A percentile compares a stretch with the other conserved stretches of the same genome.
Evolutionary conservation across 495 filamentous ascomycete species (phyloP).

Genomic region (Pseudoneurospora amorphoporcata): DNA sequence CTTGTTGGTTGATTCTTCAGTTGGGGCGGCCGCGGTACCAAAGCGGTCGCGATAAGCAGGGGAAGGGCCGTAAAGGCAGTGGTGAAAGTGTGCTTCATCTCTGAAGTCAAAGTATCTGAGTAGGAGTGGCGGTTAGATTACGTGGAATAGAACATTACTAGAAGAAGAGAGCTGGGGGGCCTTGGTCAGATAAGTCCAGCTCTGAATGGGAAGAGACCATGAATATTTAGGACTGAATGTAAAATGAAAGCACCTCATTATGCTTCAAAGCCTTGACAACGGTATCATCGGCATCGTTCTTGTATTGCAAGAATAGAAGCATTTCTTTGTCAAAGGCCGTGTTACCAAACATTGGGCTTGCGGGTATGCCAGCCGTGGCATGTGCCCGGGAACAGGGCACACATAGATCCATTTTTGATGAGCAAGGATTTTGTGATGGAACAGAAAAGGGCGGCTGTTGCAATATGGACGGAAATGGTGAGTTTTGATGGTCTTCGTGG

Average conservation of each 20-base stretch:
- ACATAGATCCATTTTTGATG: not conserved
- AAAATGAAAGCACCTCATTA: not conserved
- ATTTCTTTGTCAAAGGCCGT: not conserved
- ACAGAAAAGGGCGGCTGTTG: not conserved
- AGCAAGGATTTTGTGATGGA: not conserved
- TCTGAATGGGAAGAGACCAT: not conserved
- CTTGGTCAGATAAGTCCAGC: not conserved
- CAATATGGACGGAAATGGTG: not conserved
- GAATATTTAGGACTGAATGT: not conserved
- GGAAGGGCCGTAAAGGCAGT: not conserved
- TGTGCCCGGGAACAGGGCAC: not conserved
- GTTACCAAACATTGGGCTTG: not conserved
- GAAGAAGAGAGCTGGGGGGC: not conserved
- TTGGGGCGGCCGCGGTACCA: not conserved
- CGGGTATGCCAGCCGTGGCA: not conserved
- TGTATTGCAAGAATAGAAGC: not conserved
- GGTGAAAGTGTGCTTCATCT: not conserved
- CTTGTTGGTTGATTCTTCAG: not conserved
- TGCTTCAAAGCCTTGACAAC: not conserved
- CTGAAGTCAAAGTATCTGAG: not conserved
- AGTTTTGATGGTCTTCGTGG: not conserved
- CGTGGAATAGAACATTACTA: not conserved
- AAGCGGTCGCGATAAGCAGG: not conserved
- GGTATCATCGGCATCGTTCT: not conserved
- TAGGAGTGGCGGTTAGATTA: not conserved